Evolutionary conservation across 1,139 yeast genomes (phyloP), one percentile per base, ranked within the genome.

Genomic region (Nadsonia commutata): DNA sequence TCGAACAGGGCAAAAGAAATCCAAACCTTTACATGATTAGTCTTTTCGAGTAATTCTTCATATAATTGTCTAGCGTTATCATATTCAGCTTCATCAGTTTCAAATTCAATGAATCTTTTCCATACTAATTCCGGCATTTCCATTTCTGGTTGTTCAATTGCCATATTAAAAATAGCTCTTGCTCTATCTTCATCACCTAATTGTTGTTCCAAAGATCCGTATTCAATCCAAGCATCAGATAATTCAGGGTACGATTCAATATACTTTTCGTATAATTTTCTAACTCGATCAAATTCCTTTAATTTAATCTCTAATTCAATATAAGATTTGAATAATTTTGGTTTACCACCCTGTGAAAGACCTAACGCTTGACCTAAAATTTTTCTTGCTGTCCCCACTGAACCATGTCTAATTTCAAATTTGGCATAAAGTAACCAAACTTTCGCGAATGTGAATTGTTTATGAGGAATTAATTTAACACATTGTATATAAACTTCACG

Each of bases 361-460:
- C 95, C 97, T 36, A 90, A 67, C 0, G 83, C 72, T 43, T 71
- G 66, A 0, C 97, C 96, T 19, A 86, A 60, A 1, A 81, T 63
- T 57, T 77, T 80, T 31, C 97, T 67, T 2, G 90, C 86, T 6
- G 59, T 58, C 0, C 59, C 31, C 8, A 83, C 47, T 36, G 65
- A 54, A 2, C 65, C 65, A 37, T 77, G 76, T 36, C 97, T 68
- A 3, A 86, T 60, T 57, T 84, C 93, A 63, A 81, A 86, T 46
- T 83, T 72, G 2, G 86, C 79, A 58, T 62, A 78, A 48, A 70
- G 61, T 3, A 76, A 68, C 96, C 96, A 88, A 2, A 81, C 55
- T 49, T 82, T 81, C 4, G 78, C 78, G 56, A 83, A 81, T 0
- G 84, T 73, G 51, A 84, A 77, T 2, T 52, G 45, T 42, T 68